A percentile compares a stretch with the other conserved stretches of the same genome.
Conservation (phyloP, 306 rosid genomes). For the Pterocarpus santalinus region DNA sequence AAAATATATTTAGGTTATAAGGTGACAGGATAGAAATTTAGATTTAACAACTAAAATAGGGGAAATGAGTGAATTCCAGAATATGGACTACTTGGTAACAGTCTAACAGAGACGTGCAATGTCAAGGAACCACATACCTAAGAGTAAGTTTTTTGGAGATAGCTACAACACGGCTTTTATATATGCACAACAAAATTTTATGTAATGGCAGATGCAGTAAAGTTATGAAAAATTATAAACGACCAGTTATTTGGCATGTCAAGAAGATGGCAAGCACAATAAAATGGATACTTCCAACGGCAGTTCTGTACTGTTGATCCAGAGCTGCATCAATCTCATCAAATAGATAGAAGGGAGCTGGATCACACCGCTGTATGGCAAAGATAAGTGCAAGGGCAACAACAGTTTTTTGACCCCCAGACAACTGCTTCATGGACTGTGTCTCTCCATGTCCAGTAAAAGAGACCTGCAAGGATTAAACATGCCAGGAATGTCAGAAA, state of each 20-base stretch:
- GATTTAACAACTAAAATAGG: too few relatives aligned
- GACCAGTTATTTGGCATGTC: constrained; percentile 33
- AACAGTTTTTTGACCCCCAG: constrained; percentile 99
- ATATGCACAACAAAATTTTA: constrained; percentile 27
- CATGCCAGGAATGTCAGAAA: constrained; percentile 42
- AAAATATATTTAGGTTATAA: too few relatives aligned
- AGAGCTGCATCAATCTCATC: constrained; percentile 99
- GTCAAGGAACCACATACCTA: constrained; percentile 19
- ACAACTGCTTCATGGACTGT: constrained; percentile 98
- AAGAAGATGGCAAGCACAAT: constrained; percentile 6
- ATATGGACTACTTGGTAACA: too few relatives aligned
- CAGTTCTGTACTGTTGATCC: constrained; percentile 98
- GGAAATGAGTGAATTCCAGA: not conserved
- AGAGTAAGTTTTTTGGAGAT: not conserved
- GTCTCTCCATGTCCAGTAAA: constrained; percentile 99
- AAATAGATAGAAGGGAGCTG: constrained; percentile 97
- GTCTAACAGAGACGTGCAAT: not conserved
- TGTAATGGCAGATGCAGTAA: constrained; percentile 25
- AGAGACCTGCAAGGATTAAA: constrained; percentile 75
- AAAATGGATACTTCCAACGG: constrained; percentile 96
- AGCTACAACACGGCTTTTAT: not conserved
- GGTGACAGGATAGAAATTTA: too few relatives aligned
- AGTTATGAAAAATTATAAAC: not conserved
- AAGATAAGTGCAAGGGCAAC: constrained; percentile 97
- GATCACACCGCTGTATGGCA: constrained; percentile 99